A percentile compares a stretch with the other conserved stretches of the same genome.
phyloP scores from a whole-genome alignment of 805 yeast species.

The Wickerhamiella hasegawae region DNA sequence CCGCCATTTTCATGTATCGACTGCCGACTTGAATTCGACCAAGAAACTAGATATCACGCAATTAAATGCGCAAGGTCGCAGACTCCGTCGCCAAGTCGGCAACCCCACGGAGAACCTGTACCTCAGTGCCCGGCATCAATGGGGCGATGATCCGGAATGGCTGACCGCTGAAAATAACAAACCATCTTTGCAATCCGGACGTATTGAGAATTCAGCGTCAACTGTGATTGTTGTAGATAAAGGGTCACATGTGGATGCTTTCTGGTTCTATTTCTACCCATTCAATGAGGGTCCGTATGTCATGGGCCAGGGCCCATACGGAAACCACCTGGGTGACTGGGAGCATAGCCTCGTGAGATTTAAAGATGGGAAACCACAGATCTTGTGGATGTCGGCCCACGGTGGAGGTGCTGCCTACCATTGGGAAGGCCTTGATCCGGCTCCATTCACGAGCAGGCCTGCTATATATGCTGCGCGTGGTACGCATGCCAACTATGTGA shows the following conservation, averaged over 20 bases:
- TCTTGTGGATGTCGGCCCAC: slow-evolving; percentile 95
- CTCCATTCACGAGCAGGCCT: slow-evolving; percentile 37
- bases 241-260: slow-evolving; percentile 89
- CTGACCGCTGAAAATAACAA: slow-evolving; percentile 53
- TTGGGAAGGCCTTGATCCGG: slow-evolving; percentile 59
- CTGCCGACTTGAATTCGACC: slow-evolving; percentile 26
- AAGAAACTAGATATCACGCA: slow-evolving; percentile 12
- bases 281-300: slow-evolving; percentile 93
- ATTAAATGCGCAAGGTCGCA: slow-evolving; percentile 4
- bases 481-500: slow-evolving; percentile 91
- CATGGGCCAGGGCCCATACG: slow-evolving; percentile 96
- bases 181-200: slow-evolving; percentile 61
- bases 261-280: slow-evolving; percentile 90
- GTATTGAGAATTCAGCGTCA: slow-evolving; percentile 63
- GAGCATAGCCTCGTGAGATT: slow-evolving; percentile 85
- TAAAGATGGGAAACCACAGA: slow-evolving; percentile 53
- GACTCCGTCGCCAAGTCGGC: slow-evolving; percentile 20
- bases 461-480: slow-evolving; percentile 84
- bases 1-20: slow-evolving; percentile 42
- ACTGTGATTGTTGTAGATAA: slow-evolving; percentile 72
- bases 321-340: slow-evolving; percentile 97
- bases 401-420: slow-evolving; percentile 90
- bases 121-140: slow-evolving; percentile 55
- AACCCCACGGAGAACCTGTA: slow-evolving; percentile 27
- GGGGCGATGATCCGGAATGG: slow-evolving; percentile 65